These are phyloP conservation scores for Mucor plumbeus DNA, from an alignment of 371 early-diverging fungal genomes.

Conservation along the genomic window DNA sequence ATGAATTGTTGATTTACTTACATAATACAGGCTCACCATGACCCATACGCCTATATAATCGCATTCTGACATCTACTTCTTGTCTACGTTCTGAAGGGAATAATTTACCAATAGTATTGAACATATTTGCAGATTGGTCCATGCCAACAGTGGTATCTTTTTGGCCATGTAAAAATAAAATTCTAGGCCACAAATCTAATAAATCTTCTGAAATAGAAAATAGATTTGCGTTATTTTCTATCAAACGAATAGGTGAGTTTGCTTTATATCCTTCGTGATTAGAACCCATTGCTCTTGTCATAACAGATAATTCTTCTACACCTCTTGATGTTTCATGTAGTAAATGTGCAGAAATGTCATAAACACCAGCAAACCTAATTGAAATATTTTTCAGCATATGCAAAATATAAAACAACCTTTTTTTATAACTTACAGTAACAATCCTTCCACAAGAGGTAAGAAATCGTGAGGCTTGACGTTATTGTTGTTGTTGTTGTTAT, in stretches of 20 bases:
- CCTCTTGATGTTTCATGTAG: conserved; percentile 68
- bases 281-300: conserved; percentile 73
- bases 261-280: conserved; percentile 28
- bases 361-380: conserved; percentile 63
- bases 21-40: conserved; percentile 53
- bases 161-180: conserved; percentile 55
- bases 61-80: conserved; percentile 51
- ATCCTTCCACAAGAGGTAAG: conserved; percentile 59
- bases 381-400: not conserved
- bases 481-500: not conserved
- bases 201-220: conserved; percentile 40
- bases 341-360: conserved; percentile 67
- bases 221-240: conserved; percentile 30
- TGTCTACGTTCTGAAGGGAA: conserved; percentile 41
- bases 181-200: conserved; percentile 41
- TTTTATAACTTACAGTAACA: conserved; percentile 50
- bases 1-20: conserved; percentile 12
- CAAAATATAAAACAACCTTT: not conserved
- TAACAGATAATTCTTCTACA: conserved; percentile 75
- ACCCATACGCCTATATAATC: conserved; percentile 45
- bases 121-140: conserved; percentile 50
- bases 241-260: conserved; percentile 49
- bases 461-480: conserved; percentile 26
- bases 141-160: conserved; percentile 46
- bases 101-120: conserved; percentile 42